Evolutionary conservation across 768 basidiomycete genomes (phyloP).

Genomic region (Zangia roseola): DNA sequence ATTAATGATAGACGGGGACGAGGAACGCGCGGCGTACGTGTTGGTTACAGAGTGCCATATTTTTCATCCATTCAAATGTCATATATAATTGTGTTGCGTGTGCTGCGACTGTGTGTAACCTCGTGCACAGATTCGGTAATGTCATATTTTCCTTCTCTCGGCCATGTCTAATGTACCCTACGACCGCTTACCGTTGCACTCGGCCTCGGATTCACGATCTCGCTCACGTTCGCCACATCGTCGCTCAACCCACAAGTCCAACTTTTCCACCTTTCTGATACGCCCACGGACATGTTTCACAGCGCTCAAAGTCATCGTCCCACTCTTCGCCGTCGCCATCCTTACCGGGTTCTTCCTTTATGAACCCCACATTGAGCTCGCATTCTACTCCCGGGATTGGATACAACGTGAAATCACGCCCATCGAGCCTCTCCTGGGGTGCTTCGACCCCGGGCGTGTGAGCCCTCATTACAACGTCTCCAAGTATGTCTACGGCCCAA

Average conservation of each 20-base stretch:
- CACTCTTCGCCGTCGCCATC: constrained; percentile 36
- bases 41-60: too few relatives aligned
- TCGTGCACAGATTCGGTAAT: too few relatives aligned
- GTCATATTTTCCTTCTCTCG: background rate
- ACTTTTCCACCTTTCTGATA: constrained; percentile 19
- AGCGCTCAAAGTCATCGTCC: constrained; percentile 46
- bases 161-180: constrained; percentile 43
- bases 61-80: too few relatives aligned
- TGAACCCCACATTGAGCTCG: constrained; percentile 84
- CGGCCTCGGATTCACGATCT: constrained; percentile 29
- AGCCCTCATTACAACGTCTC: constrained; percentile 70
- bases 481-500: constrained; percentile 59
- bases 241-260: constrained; percentile 28
- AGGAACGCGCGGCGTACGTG: too few relatives aligned
- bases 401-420: constrained; percentile 68
- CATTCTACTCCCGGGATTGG: constrained; percentile 78
- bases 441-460: constrained; percentile 63
- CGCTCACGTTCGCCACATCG: constrained; percentile 26
- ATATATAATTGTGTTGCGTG: too few relatives aligned
- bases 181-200: constrained; percentile 53
- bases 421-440: constrained; percentile 64
- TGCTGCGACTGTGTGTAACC: too few relatives aligned
- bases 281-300: constrained; percentile 38
- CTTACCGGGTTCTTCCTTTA: constrained; percentile 56
- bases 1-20: too few relatives aligned